Conservation (phyloP, 2,329 filamentous ascomycete species). For the Cladosporium sp. region DNA sequence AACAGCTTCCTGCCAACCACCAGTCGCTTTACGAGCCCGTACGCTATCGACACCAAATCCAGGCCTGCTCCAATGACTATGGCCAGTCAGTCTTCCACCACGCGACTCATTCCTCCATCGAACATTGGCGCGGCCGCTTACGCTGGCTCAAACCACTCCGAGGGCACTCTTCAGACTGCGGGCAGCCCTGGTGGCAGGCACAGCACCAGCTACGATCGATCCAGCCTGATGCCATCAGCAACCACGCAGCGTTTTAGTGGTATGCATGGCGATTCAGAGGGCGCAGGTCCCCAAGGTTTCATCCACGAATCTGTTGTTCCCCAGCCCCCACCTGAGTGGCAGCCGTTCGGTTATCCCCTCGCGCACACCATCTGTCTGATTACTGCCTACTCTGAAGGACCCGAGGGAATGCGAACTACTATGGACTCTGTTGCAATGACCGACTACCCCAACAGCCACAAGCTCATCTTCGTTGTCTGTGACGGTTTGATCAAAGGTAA, state of each 20-base stretch:
- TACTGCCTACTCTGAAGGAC: constrained; percentile 94
- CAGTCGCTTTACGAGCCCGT: constrained; percentile 88
- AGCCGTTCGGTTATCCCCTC: constrained; percentile 91
- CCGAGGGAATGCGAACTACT: constrained; percentile 85
- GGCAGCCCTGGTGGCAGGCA: constrained; percentile 28
- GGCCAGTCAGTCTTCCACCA: constrained; percentile 78
- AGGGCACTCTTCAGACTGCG: constrained; percentile 48
- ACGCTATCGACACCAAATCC: constrained; percentile 63
- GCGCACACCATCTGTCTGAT: constrained; percentile 92
- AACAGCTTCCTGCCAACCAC: constrained; percentile 88
- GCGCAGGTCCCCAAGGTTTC: constrained; percentile 81
- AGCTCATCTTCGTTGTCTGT: constrained; percentile 91
- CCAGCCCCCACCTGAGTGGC: constrained; percentile 93
- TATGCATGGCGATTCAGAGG: constrained; percentile 55
- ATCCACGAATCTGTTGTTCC: constrained; percentile 95
- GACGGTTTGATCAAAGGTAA: constrained; percentile 97
- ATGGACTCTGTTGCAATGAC: constrained; percentile 95
- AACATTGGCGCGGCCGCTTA: constrained; percentile 62
- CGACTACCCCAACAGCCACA: constrained; percentile 99
- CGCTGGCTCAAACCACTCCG: constrained; percentile 53
- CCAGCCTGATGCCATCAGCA: constrained; percentile 19
- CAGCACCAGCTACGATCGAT: constrained; percentile 6
- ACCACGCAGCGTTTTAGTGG: constrained; percentile 48
- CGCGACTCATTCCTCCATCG: constrained; percentile 58
- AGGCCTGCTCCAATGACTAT: constrained; percentile 76